Conservation (phyloP, 1,284 basidiomycete species). For the Anthracocystis setariae region DNA sequence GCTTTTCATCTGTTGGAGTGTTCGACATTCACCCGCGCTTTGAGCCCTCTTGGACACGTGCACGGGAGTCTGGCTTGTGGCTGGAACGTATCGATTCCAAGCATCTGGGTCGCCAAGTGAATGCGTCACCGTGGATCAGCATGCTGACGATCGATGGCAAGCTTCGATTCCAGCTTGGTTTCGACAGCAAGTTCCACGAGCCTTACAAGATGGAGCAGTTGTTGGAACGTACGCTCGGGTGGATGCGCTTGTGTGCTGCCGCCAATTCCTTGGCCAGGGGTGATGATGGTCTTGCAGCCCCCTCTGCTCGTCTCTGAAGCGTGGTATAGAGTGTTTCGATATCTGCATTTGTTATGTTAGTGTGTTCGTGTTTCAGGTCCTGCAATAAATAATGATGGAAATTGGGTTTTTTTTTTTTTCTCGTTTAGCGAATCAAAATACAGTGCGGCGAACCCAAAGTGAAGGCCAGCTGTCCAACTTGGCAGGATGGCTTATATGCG, state of each 20-base stretch:
- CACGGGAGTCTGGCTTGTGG: constrained; percentile 16
- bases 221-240: constrained; percentile 16
- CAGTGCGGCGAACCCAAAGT: neutral
- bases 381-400: no score
- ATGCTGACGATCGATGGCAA: constrained; percentile 35
- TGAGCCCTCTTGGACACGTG: constrained; percentile 8
- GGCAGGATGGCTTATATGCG: no score
- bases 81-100: constrained; percentile 13
- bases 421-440: neutral
- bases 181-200: constrained; percentile 38
- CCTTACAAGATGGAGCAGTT: constrained; percentile 20
- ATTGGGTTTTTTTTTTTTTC: no score
- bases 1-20: constrained; percentile 23
- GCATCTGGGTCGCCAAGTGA: constrained; percentile 37
- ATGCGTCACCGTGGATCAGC: constrained; percentile 45
- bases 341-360: neutral
- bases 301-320: constrained; percentile 29
- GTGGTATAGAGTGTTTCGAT: no score
- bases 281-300: neutral
- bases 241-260: constrained; percentile 28
- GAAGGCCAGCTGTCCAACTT: no score
- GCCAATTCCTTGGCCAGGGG: neutral
- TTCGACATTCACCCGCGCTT: constrained; percentile 11
- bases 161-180: constrained; percentile 35
- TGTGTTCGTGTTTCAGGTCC: neutral